Percentiles rank a stretch among this genome's conserved stretches.
Evolutionary conservation across 2,329 filamentous ascomycete species (phyloP).

Genomic region (Scedosporium dehoogii): DNA sequence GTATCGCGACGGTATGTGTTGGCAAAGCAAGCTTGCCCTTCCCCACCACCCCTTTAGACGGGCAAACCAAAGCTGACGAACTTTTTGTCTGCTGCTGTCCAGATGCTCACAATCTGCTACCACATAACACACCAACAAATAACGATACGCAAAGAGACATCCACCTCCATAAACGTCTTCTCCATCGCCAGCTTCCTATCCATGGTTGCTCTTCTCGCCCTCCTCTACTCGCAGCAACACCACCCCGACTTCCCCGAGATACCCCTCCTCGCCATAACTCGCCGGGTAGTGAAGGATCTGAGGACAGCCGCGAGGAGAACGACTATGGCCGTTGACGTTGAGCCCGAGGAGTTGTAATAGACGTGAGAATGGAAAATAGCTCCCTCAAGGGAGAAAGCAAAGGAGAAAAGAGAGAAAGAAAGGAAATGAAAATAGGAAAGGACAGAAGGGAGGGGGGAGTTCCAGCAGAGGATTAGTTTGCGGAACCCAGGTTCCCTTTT

Average conservation of each 20-base stretch:
- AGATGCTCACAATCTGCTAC: conserved; percentile 66
- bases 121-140: conserved; percentile 70
- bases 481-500: background rate
- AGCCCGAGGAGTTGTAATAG: background rate
- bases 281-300: conserved; percentile 23
- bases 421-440: background rate
- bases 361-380: background rate
- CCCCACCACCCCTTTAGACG: background rate
- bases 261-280: conserved; percentile 38
- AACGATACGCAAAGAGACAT: conserved; percentile 70
- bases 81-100: background rate
- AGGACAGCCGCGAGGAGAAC: conserved; percentile 3
- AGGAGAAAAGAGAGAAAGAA: background rate
- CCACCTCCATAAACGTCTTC: conserved; percentile 67
- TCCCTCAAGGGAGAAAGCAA: background rate
- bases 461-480: background rate
- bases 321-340: background rate
- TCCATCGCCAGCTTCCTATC: conserved; percentile 67
- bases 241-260: conserved; percentile 51
- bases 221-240: conserved; percentile 47
- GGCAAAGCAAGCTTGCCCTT: background rate
- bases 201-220: conserved; percentile 58
- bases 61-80: background rate
- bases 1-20: conserved; percentile 57
- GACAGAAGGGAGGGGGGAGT: background rate